Percentiles rank a stretch among this genome's conserved stretches.
Conservation (phyloP, 2,329 filamentous ascomycete genomes). For the Alternaria longipes region DNA sequence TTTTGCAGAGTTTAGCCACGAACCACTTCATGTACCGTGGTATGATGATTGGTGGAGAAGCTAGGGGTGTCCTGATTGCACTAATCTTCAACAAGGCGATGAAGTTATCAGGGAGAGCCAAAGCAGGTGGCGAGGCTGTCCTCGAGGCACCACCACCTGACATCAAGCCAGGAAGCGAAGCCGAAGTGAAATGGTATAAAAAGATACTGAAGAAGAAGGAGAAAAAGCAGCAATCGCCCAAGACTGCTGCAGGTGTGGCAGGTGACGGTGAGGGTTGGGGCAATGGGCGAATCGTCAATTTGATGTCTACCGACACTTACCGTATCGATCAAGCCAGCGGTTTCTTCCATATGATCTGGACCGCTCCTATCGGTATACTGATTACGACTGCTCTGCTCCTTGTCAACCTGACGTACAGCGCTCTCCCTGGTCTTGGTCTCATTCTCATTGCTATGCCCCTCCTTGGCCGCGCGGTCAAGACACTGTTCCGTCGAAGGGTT, state of each 20-base stretch:
- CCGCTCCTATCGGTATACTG: constrained; percentile 78
- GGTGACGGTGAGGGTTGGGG: constrained; percentile 85
- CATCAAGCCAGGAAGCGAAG: constrained; percentile 59
- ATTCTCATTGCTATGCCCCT: constrained; percentile 80
- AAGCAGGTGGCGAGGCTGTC: constrained; percentile 74
- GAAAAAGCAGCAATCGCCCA: constrained; percentile 53
- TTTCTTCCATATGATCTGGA: constrained; percentile 93
- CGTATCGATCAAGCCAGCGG: constrained; percentile 88
- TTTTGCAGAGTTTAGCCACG: constrained; percentile 78
- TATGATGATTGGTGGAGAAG: constrained; percentile 89
- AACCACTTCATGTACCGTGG: constrained; percentile 94
- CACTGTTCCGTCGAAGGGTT: constrained; percentile 77
- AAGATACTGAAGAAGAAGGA: constrained; percentile 55
- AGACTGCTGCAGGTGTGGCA: constrained; percentile 60
- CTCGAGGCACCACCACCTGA: constrained; percentile 53
- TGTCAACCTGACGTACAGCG: constrained; percentile 89
- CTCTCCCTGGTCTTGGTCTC: constrained; percentile 85
- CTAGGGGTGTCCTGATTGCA: constrained; percentile 81
- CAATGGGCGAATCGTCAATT: constrained; percentile 88
- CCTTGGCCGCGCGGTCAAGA: constrained; percentile 78
- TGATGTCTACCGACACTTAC: constrained; percentile 96
- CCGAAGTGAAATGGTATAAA: constrained; percentile 62
- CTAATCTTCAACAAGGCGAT: constrained; percentile 93
- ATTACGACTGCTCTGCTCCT: constrained; percentile 82
- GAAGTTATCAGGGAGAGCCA: constrained; percentile 86